Conservation (phyloP, 257 asterid genomes). For the Buddleja alternifolia region DNA sequence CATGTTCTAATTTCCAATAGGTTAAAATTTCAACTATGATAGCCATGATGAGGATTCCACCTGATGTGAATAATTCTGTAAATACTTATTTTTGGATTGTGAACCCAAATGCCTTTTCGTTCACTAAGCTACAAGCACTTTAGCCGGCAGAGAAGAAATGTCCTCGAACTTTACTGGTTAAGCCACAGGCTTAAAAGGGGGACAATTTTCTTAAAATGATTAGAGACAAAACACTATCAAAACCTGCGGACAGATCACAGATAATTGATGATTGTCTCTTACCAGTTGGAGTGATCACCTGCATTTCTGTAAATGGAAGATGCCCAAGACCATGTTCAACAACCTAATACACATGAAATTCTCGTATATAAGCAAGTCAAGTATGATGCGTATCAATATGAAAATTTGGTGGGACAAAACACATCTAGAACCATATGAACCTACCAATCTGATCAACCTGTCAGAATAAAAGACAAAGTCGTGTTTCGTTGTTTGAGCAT, state of each 20-base stretch:
- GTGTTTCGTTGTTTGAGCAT: slow-evolving; percentile 87
- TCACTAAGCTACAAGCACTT: neutral
- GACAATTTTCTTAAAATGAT: neutral
- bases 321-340: slow-evolving; percentile 99
- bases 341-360: slow-evolving; percentile 55
- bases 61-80: neutral
- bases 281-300: slow-evolving; percentile 98
- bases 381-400: slow-evolving; percentile 4
- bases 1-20: neutral
- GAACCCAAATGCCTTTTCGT: slow-evolving; percentile 7
- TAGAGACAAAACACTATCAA: slow-evolving; percentile 14
- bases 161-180: neutral
- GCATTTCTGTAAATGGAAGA: slow-evolving; percentile 98
- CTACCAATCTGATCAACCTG: slow-evolving; percentile 90
- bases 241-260: slow-evolving; percentile 8
- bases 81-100: neutral
- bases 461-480: slow-evolving; percentile 96
- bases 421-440: slow-evolving; percentile 33
- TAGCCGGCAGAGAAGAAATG: slow-evolving; percentile 3
- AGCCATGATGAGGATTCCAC: neutral
- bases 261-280: slow-evolving; percentile 38
- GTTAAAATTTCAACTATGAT: slow-evolving; percentile 10
- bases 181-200: slow-evolving; percentile 28
- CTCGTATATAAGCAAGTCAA: slow-evolving; percentile 28
- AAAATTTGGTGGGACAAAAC: slow-evolving; percentile 18